phyloP scores from a whole-genome alignment of 257 asterid species.

The Thymus quinquecostatus region DNA sequence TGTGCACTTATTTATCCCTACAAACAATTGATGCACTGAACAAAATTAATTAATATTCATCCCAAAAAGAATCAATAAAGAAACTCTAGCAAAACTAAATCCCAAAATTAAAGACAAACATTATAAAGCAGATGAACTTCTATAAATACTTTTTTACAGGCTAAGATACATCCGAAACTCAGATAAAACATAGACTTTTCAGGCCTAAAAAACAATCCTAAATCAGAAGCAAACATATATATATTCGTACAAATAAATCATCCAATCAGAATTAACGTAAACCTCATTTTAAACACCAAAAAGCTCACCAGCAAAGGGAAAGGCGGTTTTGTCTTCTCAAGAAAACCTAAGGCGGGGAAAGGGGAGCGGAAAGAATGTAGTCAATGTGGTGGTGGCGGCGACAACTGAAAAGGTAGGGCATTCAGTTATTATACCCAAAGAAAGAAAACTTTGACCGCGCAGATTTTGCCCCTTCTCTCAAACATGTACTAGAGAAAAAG shows the following conservation, averaged over 20 bases:
- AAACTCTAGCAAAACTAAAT: background rate
- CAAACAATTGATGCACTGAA: constrained; percentile 7
- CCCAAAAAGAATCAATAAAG: background rate
- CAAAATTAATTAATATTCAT: background rate
- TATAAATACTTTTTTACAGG: background rate
- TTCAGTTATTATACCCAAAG: background rate
- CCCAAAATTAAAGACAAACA: background rate
- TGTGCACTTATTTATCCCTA: constrained; percentile 8
- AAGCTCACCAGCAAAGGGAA: constrained; percentile 14
- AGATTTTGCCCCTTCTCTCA: background rate
- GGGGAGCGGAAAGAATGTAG: background rate
- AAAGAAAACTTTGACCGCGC: background rate
- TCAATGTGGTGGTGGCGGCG: background rate
- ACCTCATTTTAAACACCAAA: background rate
- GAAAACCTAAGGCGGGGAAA: background rate
- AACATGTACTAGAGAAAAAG: background rate
- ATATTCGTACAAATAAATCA: background rate
- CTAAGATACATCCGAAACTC: background rate
- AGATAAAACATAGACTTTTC: constrained; percentile 1
- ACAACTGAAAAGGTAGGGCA: background rate
- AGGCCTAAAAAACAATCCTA: background rate
- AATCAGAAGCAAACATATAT: background rate
- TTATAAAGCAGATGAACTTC: background rate
- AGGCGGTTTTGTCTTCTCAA: background rate
- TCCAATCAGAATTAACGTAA: constrained; percentile 15